Evolutionary conservation across 2,329 filamentous ascomycete genomes (phyloP), one percentile per base, ranked within the genome.

Genomic region (Penicillium capsulatum): DNA sequence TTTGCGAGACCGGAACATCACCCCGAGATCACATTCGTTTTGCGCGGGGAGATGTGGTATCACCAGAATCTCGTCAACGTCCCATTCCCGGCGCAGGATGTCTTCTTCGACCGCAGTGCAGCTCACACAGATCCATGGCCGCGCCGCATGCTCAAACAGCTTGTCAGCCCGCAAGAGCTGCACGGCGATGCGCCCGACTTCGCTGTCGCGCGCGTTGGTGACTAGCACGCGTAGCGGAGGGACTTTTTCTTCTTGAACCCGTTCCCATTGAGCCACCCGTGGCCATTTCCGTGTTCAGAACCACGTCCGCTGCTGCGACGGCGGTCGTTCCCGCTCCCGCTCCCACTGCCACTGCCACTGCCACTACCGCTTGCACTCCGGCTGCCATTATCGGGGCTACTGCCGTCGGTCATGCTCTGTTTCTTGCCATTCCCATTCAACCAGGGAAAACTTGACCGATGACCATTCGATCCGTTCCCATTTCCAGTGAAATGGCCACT

Each of bases 111-210:
- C 49, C 22, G 44, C 29, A 4, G 47, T 57, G 17, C 59, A 65
- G 13, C 60, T 64, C n/a, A 53, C 63, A 36, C 62, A 67, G 36
- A 68, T 55, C 66, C 65, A 69, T 10, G 59, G 60, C 22, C 51
- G 50, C 13, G 36, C 20, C 3, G 39, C 32, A 8, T 44, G 19
- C 3, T 57, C 51, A 40, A 67, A 67, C 2, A 68, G 45, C 9
- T 51, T 51, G 11, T 53, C 51, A 11, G 62, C 57, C 22, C 64
- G 58, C 9, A 69, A 54, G 14, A 70, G 48, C n/a, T 64, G 59
- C 9, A 69, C 45, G 2, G 58, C 59, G 22, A 66, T 59, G 2
- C 58, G 51, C 7, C 63, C 67, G 17, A 69, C 60, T 16, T 65
- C 61, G 31, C 55, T 61, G n/a, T 53, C 55, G 14, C 54, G 51